A percentile compares a stretch with the other conserved stretches of the same genome.
These are phyloP conservation scores for Bocquillonia castaneifolia DNA, from an alignment of 441 rosid species.

Conservation along the genomic window DNA sequence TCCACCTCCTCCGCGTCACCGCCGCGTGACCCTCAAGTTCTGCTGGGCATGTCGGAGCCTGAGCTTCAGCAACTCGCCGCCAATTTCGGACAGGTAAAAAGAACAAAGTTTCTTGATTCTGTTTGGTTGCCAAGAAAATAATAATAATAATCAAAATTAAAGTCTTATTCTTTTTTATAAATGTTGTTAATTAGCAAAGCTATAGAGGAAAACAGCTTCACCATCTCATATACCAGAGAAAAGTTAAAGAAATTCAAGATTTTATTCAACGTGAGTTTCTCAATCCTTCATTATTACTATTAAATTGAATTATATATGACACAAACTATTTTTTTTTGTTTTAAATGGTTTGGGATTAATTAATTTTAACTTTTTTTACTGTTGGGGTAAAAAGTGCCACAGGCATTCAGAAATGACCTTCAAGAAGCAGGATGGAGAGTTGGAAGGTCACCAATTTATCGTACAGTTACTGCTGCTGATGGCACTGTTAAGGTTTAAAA, in stretches of 20 bases:
- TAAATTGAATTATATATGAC: background rate
- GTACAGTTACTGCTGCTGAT: constrained; percentile 72
- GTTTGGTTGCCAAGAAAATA: background rate
- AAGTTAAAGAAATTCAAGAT: constrained; percentile 64
- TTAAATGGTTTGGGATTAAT: background rate
- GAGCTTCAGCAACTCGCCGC: constrained; percentile 78
- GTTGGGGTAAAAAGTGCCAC: constrained; percentile 53
- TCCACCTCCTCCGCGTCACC: constrained; percentile 26
- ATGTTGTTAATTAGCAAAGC: constrained; percentile 42
- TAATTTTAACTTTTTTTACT: background rate
- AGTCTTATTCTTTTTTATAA: too few species aligned
- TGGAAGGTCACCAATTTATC: constrained; percentile 69
- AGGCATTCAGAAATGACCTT: constrained; percentile 67
- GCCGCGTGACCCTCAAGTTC: constrained; percentile 47
- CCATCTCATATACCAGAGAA: constrained; percentile 78
- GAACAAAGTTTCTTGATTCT: background rate
- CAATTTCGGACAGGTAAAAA: constrained; percentile 65
- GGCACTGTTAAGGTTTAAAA: constrained; percentile 78
- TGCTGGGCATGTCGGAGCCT: constrained; percentile 80
- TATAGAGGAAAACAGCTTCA: constrained; percentile 91
- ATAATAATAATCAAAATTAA: too few species aligned
- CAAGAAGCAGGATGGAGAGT: constrained; percentile 77
- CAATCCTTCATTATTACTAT: too few species aligned
- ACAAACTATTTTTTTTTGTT: constrained; percentile 2
- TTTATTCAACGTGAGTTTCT: constrained; percentile 63